phyloP scores from a whole-genome alignment of 176 grass and related monocot genomes.

The Paspalum vaginatum region DNA sequence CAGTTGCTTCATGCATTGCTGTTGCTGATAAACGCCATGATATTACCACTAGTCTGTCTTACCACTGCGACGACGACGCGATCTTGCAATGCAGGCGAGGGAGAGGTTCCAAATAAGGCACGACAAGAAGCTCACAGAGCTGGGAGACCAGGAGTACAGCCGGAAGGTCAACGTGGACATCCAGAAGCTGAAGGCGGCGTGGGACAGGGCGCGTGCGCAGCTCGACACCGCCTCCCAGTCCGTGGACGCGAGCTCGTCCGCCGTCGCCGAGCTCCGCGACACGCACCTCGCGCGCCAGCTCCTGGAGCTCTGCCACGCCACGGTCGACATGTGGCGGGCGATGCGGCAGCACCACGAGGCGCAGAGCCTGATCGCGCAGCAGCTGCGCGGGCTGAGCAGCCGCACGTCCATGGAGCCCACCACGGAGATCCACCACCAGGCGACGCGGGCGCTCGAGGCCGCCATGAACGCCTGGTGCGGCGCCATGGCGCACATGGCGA shows the following conservation, averaged over 20 bases:
- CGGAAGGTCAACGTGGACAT: conserved; percentile 59
- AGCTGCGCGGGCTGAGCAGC: conserved; percentile 67
- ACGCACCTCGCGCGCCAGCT: conserved; percentile 66
- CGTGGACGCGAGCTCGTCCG: conserved; percentile 48
- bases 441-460: conserved; percentile 64
- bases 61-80: not conserved
- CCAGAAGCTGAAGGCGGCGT: conserved; percentile 60
- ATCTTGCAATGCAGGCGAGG: conserved; percentile 46
- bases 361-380: conserved; percentile 59
- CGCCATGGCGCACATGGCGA: conserved; percentile 47
- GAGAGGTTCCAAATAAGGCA: conserved; percentile 63
- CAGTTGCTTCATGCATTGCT: not conserved
- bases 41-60: not conserved
- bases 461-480: conserved; percentile 61
- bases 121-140: conserved; percentile 62
- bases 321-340: conserved; percentile 60
- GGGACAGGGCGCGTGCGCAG: conserved; percentile 56
- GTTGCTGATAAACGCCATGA: not conserved
- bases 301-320: conserved; percentile 55
- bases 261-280: conserved; percentile 70
- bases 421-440: conserved; percentile 63
- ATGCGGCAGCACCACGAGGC: conserved; percentile 68
- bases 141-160: conserved; percentile 58
- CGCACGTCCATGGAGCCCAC: conserved; percentile 57
- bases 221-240: conserved; percentile 45